phyloP scores from a whole-genome alignment of 805 yeast genomes.

The Wickerhamomyces sydowiorum region DNA sequence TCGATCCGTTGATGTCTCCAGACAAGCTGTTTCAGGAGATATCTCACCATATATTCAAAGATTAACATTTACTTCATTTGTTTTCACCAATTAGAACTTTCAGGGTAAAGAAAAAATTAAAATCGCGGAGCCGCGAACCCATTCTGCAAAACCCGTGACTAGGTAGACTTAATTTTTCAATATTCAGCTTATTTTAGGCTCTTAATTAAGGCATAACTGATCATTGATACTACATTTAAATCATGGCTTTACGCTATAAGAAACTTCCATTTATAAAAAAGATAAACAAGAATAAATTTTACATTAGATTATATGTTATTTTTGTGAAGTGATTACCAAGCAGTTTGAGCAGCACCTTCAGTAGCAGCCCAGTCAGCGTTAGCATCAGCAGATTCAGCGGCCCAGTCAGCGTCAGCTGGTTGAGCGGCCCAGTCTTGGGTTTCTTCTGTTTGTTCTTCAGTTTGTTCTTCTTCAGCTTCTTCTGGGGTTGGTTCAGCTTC shows the following conservation, averaged over 20 bases:
- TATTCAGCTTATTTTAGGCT: not conserved
- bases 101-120: too few species aligned
- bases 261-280: slow-evolving; percentile 1
- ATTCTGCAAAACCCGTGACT: not conserved
- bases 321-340: slow-evolving; percentile 21
- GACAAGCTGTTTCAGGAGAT: too few species aligned
- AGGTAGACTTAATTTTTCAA: too few species aligned
- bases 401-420: slow-evolving; percentile 71
- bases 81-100: too few species aligned
- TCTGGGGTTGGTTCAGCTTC: slow-evolving; percentile 83
- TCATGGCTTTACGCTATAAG: not conserved
- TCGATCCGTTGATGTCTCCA: not conserved
- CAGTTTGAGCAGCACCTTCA: slow-evolving; percentile 15
- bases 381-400: slow-evolving; percentile 62
- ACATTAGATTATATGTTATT: slow-evolving; percentile 15
- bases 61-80: too few species aligned
- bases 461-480: slow-evolving; percentile 45
- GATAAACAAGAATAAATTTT: slow-evolving; percentile 18
- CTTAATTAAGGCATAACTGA: not conserved
- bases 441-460: slow-evolving; percentile 61
- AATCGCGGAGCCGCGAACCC: too few species aligned
- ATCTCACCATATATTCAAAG: too few species aligned
- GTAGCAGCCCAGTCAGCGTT: slow-evolving; percentile 56
- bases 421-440: slow-evolving; percentile 66
- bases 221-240: not conserved